Evolutionary conservation across 1,284 basidiomycete genomes (phyloP).

Genomic region (Ganoderma leucocontextum): DNA sequence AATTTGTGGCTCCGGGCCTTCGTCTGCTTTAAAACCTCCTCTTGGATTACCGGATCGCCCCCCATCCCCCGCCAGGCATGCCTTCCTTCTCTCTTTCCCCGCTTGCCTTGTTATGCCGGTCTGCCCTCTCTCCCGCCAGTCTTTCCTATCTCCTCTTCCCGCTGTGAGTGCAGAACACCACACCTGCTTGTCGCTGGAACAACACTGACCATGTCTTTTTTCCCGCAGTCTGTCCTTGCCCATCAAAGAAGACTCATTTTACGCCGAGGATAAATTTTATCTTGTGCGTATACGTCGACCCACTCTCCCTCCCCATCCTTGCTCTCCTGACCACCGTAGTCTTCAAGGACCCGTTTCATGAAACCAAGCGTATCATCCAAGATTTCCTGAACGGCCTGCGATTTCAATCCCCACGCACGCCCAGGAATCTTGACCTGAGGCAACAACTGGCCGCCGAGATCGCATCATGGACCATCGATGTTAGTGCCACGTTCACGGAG

Average conservation of each 20-base stretch:
- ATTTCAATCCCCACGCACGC: conserved; percentile 12
- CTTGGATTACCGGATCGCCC: background rate
- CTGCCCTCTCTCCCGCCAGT: background rate
- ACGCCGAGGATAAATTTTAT: conserved; percentile 1
- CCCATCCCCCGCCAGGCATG: conserved; percentile 4
- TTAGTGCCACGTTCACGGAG: conserved; percentile 13
- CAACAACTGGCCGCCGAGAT: conserved; percentile 13
- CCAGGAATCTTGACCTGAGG: conserved; percentile 4
- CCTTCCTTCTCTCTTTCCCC: background rate
- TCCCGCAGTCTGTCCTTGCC: background rate
- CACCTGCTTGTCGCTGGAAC: background rate
- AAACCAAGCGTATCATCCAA: conserved; percentile 1
- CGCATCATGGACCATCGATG: conserved; percentile 15
- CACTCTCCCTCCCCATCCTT: too few relatives aligned
- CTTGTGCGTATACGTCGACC: conserved; percentile 9
- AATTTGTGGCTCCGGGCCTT: background rate
- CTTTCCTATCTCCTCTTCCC: background rate
- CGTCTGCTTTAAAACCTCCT: conserved; percentile 4
- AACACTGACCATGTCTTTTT: background rate
- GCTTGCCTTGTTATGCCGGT: conserved; percentile 5
- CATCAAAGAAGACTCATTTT: conserved; percentile 3
- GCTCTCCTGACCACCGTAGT: background rate
- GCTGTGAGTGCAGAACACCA: background rate
- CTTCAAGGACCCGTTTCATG: conserved; percentile 4
- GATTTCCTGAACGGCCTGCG: conserved; percentile 9